These are phyloP conservation scores for Pholiota microspora DNA, from an alignment of 768 basidiomycete genomes.

Conservation along the genomic window DNA sequence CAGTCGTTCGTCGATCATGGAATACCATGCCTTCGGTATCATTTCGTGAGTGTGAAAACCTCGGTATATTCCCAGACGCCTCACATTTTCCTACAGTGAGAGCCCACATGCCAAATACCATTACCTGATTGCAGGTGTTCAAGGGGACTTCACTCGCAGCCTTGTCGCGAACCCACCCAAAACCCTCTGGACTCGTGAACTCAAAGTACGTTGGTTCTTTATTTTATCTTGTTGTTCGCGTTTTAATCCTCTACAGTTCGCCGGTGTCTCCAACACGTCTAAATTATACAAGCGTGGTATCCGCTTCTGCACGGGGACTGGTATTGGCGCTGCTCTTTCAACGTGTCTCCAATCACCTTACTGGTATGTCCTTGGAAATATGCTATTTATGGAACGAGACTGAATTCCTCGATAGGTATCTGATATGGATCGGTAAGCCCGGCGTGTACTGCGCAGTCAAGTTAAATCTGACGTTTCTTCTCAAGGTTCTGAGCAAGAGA, in stretches of 20 bases:
- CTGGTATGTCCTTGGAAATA: slow-evolving; percentile 44
- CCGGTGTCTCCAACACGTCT: slow-evolving; percentile 79
- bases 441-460: slow-evolving; percentile 10
- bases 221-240: slow-evolving; percentile 4
- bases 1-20: slow-evolving; percentile 71
- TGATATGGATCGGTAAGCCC: slow-evolving; percentile 71
- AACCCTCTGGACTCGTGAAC: slow-evolving; percentile 74
- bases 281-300: slow-evolving; percentile 78
- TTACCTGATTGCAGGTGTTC: slow-evolving; percentile 80
- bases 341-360: slow-evolving; percentile 75
- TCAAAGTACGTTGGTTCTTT: slow-evolving; percentile 50
- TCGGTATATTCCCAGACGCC: slow-evolving; percentile 2
- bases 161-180: slow-evolving; percentile 70
- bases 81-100: slow-evolving; percentile 43
- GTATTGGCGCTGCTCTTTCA: slow-evolving; percentile 75
- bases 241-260: slow-evolving; percentile 46
- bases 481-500: slow-evolving; percentile 76
- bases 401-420: slow-evolving; percentile 46
- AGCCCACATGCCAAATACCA: slow-evolving; percentile 72
- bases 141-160: slow-evolving; percentile 75
- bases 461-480: slow-evolving; percentile 18
- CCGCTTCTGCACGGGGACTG: slow-evolving; percentile 80
- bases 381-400: slow-evolving; percentile 4
- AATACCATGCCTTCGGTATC: slow-evolving; percentile 82
- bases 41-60: slow-evolving; percentile 51